These are phyloP conservation scores for Nasturtium officinale DNA, from an alignment of 345 rosid species.

Conservation along the genomic window DNA sequence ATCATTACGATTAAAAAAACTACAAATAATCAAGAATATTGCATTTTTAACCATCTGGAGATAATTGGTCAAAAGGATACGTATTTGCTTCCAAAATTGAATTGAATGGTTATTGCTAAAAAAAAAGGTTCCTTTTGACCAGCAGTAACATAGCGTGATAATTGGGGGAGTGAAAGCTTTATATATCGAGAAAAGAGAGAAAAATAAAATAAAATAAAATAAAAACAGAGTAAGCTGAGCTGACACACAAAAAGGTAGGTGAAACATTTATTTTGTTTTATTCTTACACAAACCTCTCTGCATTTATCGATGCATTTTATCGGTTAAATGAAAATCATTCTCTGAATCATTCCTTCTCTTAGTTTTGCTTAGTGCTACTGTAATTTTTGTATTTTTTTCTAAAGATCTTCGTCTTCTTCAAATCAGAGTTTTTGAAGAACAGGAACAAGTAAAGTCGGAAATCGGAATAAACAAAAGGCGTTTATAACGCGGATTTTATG, in stretches of 20 bases:
- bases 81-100: neutral
- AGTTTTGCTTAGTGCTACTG: conserved; percentile 11
- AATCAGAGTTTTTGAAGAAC: conserved; percentile 28
- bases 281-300: neutral
- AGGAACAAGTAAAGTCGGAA: conserved; percentile 35
- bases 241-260: conserved; percentile 17
- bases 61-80: neutral
- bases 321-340: neutral
- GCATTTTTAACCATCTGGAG: neutral
- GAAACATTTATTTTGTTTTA: conserved; percentile 2
- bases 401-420: neutral
- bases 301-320: neutral
- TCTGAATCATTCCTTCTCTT: neutral
- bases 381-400: conserved; percentile 4
- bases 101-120: neutral
- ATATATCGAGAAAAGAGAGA: neutral
- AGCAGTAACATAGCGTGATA: neutral
- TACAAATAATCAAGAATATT: too few species aligned
- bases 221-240: neutral
- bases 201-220: too few species aligned
- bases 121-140: neutral
- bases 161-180: neutral
- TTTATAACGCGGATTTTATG: conserved; percentile 62
- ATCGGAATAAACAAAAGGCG: conserved; percentile 1
- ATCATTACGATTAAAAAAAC: too few species aligned